Evolutionary conservation across 139 green algal genomes (phyloP), one percentile per base, ranked within the genome.

Genomic region (Chlamydomonas eustigma): DNA sequence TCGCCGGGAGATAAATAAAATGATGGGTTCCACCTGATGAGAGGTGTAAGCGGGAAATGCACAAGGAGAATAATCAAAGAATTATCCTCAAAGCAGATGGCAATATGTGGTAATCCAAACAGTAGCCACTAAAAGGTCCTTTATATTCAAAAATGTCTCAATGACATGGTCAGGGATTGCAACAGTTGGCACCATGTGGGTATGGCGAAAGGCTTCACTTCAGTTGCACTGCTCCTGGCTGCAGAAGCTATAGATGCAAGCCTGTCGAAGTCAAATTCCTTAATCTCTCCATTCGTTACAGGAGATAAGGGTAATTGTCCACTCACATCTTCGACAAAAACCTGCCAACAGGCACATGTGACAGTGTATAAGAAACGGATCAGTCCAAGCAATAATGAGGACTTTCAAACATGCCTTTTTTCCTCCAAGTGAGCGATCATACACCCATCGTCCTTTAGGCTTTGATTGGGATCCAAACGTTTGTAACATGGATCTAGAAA

Each of bases 381-480:
- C 18, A 28, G 44, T 12, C 44, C 44, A 58, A 58, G 44, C 12
- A 28, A 18, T 12, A 18, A 18, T 12, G 44, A 18, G 44, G 44
- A 28, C 18, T 58, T 12, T 12, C n/a, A 32, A 69, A 32, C 76
- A 25, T 37, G 85, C 83, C 80, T 82, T 86, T 35, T 81, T 81
- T 22, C 84, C 84, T 2, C 84, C 84, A 34, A 89, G 44, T 0
- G 81, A 80, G n/a, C 84, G 70, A 74, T 89, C 84, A 44, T 84
- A 85, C 64, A 89, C 79, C 84, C 84, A 89, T 35, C 76, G 38
- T 72, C 82, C 39, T 52, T 50, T 73, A 39, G 33, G 44, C 39
- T 30, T 4, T 18, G 0, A 33, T 0, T 66, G 37, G 66, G 66
- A 73, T 24, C 33, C 50, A 25, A 44, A 2, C 28, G 77, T 31